Evolutionary conservation across 768 basidiomycete species (phyloP).

Genomic region (Lactifluus rugatus): DNA sequence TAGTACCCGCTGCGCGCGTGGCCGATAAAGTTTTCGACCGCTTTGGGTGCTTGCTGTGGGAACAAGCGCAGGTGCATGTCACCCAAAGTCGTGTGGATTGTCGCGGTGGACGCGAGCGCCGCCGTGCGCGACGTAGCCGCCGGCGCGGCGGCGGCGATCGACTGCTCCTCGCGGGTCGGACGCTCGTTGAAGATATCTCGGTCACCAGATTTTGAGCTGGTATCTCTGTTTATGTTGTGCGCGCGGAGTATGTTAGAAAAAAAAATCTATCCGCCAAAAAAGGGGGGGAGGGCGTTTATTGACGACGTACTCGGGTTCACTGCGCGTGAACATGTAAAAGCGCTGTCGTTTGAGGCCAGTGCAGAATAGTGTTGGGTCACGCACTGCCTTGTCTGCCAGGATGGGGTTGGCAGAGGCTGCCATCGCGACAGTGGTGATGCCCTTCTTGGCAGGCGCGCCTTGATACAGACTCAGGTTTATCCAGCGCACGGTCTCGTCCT

Average conservation of each 20-base stretch:
- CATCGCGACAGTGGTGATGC: conserved; percentile 82
- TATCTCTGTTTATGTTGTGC: conserved; percentile 45
- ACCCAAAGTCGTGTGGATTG: conserved; percentile 91
- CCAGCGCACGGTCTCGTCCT: conserved; percentile 89
- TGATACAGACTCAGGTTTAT: conserved; percentile 86
- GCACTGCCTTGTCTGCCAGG: conserved; percentile 68
- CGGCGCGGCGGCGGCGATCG: conserved; percentile 58
- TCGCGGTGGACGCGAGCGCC: conserved; percentile 66
- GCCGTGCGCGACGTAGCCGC: conserved; percentile 48
- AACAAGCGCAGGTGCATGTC: conserved; percentile 87
- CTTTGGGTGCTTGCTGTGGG: conserved; percentile 86
- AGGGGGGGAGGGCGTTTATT: background rate
- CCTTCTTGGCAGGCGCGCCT: conserved; percentile 84
- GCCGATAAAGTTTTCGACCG: conserved; percentile 97
- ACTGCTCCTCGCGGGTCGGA: conserved; percentile 93
- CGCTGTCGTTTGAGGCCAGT: conserved; percentile 88
- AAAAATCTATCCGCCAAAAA: too few relatives aligned
- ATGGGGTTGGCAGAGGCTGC: conserved; percentile 94
- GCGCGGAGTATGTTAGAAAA: too few relatives aligned
- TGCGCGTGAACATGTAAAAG: conserved; percentile 91
- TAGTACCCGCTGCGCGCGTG: conserved; percentile 85
- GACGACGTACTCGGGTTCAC: conserved; percentile 70
- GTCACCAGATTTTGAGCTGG: conserved; percentile 58
- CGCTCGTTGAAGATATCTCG: conserved; percentile 98
- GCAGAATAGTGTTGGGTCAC: conserved; percentile 89